Conservation (phyloP, 2,329 filamentous ascomycete species). For the Trichoderma cornu-damae region DNA sequence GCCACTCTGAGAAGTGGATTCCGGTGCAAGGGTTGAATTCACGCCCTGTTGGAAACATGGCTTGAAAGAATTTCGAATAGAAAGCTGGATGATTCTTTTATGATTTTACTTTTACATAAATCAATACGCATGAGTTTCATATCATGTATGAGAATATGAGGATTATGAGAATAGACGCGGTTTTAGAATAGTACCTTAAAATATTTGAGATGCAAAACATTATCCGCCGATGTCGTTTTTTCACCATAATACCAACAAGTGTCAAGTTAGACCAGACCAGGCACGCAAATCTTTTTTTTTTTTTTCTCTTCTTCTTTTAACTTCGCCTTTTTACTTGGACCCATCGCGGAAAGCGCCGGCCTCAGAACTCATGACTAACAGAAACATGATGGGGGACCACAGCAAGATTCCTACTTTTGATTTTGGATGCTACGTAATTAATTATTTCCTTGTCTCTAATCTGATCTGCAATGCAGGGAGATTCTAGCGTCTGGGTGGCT, state of each 20-base stretch:
- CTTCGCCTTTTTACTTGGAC: neutral
- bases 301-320: neutral
- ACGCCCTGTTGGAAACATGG: neutral
- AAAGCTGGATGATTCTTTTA: too few relatives aligned
- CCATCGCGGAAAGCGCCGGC: slow-evolving; percentile 14
- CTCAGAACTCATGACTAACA: slow-evolving; percentile 13
- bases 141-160: too few relatives aligned
- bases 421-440: neutral
- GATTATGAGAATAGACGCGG: neutral
- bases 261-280: neutral
- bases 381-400: neutral
- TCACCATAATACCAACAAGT: neutral
- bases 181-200: neutral
- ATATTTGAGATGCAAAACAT: too few relatives aligned
- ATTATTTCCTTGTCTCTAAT: neutral
- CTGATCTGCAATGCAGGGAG: too few relatives aligned
- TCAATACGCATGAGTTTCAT: too few relatives aligned
- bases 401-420: neutral
- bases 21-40: neutral
- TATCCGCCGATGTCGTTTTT: neutral
- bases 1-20: slow-evolving; percentile 3
- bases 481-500: too few relatives aligned
- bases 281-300: neutral
- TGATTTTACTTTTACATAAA: neutral
- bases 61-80: neutral